These are phyloP conservation scores for Phoma sp. DNA, from an alignment of 2,329 filamentous ascomycete genomes.

Conservation along the genomic window DNA sequence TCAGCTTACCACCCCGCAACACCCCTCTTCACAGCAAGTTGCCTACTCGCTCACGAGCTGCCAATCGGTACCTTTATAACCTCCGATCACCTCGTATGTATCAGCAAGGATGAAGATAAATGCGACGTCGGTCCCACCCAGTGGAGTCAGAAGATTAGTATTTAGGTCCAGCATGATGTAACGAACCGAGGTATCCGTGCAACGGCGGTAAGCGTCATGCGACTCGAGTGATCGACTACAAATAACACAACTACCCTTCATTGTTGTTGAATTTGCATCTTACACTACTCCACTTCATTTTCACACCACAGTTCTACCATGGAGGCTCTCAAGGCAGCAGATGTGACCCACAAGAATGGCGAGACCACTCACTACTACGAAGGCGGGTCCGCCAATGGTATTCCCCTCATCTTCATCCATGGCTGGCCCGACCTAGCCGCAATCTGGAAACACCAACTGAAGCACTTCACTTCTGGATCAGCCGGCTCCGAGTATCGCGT, in stretches of 20 bases:
- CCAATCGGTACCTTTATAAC: too few species aligned
- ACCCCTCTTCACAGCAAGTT: too few species aligned
- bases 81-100: too few species aligned
- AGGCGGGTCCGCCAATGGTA: conserved; percentile 29
- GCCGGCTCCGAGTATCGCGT: conserved; percentile 37
- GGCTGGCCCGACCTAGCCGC: conserved; percentile 48
- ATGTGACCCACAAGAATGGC: conserved; percentile 30
- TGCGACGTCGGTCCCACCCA: neutral
- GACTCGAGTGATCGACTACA: neutral
- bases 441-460: conserved; percentile 47
- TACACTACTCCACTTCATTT: too few species aligned
- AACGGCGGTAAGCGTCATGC: neutral
- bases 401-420: conserved; percentile 37
- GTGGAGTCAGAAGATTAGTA: too few species aligned
- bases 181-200: conserved; percentile 6
- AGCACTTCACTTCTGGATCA: conserved; percentile 37
- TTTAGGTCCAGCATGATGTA: conserved; percentile 13
- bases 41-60: too few species aligned
- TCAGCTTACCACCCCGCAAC: too few species aligned
- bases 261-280: neutral
- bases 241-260: neutral
- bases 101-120: neutral
- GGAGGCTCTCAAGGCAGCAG: conserved; percentile 23
- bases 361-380: conserved; percentile 36
- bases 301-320: conserved; percentile 5